These are phyloP conservation scores for Talaromyces islandicus DNA, from an alignment of 2,329 filamentous ascomycete species.

Conservation along the genomic window DNA sequence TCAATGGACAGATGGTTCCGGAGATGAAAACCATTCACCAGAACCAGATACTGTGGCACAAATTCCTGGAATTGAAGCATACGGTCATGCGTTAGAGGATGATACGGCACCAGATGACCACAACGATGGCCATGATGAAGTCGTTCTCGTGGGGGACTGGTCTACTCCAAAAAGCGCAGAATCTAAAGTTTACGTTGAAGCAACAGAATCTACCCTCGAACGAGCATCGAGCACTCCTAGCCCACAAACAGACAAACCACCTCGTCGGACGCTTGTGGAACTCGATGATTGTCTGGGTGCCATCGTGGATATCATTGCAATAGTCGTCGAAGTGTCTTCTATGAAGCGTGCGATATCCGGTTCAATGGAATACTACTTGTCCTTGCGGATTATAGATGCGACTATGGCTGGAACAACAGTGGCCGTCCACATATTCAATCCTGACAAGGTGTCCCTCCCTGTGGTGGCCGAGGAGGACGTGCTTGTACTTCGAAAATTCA, in stretches of 20 bases:
- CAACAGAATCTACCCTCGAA: not conserved
- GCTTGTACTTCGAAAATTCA: conserved; percentile 42
- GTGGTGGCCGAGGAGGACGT: conserved; percentile 32
- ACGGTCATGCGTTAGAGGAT: not conserved
- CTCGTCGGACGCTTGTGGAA: conserved; percentile 35
- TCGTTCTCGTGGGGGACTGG: conserved; percentile 3
- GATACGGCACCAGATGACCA: not conserved
- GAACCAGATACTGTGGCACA: not conserved
- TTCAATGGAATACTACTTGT: conserved; percentile 35
- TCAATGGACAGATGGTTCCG: conserved; percentile 8
- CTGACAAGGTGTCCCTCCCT: conserved; percentile 34
- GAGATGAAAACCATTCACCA: not conserved
- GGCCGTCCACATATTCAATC: conserved; percentile 38
- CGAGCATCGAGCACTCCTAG: not conserved
- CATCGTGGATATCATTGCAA: conserved; percentile 36
- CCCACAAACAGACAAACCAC: conserved; percentile 21
- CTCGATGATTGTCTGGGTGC: conserved; percentile 38
- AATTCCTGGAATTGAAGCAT: not conserved
- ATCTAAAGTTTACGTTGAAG: not conserved
- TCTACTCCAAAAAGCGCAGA: not conserved
- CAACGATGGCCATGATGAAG: conserved; percentile 10
- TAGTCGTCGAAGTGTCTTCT: conserved; percentile 29
- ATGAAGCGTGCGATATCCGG: conserved; percentile 29
- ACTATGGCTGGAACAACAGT: conserved; percentile 35
- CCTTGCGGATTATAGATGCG: conserved; percentile 39